Evolutionary conservation across 331 rosid genomes (phyloP), one percentile per base, ranked within the genome.

Genomic region (Pyracantha coccinea): DNA sequence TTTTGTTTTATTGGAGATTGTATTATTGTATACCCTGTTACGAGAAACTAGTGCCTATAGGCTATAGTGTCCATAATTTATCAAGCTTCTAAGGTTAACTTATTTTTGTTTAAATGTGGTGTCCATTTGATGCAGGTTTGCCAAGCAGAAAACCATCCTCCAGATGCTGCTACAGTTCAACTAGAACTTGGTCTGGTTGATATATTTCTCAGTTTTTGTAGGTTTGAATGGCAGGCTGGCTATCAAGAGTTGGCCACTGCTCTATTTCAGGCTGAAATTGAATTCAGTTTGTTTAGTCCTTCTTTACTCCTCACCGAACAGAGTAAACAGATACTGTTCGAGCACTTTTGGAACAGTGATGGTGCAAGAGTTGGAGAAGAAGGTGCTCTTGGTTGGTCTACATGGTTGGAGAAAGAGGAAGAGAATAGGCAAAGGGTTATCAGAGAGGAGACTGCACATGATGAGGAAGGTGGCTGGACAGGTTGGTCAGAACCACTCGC

Each of bases 201-300:
- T 83, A 82, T 90, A 76, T 94, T 94, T 85, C 79, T 94, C 69
- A 83, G 91, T 86, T 90, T 91, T 55, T 94, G 99, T 80, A 83
- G 93, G 68, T 87, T 94, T 71, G 99, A 92, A 73, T 94, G 99
- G 99, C 99, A 94, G 82, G 81, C 89, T 68, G 99, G 99, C 78
- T 92, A 89, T 59, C 90, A 84, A 82, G 98, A 94, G 83, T 81
- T 91, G 78, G 88, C 97, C 83, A 91, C 97, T 63, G 95, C 90
- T 73, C 80, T 94, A 75, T 90, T 94, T 90, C 98, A 91, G 93
- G 97, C 99, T 79, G 97, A 91, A 85, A 87, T 94, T 28, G 97
- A 94, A 85, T 94, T 81, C 86, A 87, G 95, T 79, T 83, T 90
- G 90, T 94, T 94, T 81, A 86, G 87, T 86, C 99, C 99, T 31